These are phyloP conservation scores for Dioszegia crocea DNA, from an alignment of 768 basidiomycete genomes.

Conservation along the genomic window DNA sequence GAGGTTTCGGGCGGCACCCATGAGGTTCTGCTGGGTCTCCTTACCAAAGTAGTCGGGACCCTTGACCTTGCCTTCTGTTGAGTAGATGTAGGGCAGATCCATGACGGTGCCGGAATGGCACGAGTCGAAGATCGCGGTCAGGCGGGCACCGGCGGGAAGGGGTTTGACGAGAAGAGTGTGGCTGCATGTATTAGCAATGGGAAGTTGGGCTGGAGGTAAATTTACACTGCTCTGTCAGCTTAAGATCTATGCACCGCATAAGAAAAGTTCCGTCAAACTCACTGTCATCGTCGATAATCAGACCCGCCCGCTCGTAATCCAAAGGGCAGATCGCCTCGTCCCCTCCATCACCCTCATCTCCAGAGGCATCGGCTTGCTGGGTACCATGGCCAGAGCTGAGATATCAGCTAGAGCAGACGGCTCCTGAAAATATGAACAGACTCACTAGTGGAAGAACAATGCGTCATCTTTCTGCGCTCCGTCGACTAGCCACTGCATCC, in stretches of 20 bases:
- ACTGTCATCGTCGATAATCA: conserved; percentile 84
- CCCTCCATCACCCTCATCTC: conserved; percentile 45
- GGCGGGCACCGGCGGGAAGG: conserved; percentile 77
- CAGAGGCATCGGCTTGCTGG: conserved; percentile 66
- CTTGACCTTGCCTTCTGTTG: conserved; percentile 91
- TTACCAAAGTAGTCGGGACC: conserved; percentile 74
- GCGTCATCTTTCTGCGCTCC: conserved; percentile 61
- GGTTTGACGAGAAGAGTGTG: conserved; percentile 71
- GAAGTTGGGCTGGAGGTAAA: not conserved
- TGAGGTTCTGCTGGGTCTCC: conserved; percentile 77
- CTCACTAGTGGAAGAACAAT: conserved; percentile 48
- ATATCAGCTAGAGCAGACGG: not conserved
- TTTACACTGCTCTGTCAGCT: conserved; percentile 20
- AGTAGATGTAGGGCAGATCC: conserved; percentile 61
- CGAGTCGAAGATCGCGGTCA: conserved; percentile 59
- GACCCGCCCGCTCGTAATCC: conserved; percentile 63
- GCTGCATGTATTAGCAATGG: conserved; percentile 15
- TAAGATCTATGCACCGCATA: not conserved
- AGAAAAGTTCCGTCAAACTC: conserved; percentile 1
- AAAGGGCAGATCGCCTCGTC: conserved; percentile 69
- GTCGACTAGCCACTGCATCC: conserved; percentile 87
- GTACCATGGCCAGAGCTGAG: conserved; percentile 83
- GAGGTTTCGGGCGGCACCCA: conserved; percentile 70
- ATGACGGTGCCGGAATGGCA: conserved; percentile 56
- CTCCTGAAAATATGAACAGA: not conserved